Evolutionary conservation across 2,329 filamentous ascomycete genomes (phyloP), one percentile per base, ranked within the genome.

Genomic region (Trichoderma koningiopsis): DNA sequence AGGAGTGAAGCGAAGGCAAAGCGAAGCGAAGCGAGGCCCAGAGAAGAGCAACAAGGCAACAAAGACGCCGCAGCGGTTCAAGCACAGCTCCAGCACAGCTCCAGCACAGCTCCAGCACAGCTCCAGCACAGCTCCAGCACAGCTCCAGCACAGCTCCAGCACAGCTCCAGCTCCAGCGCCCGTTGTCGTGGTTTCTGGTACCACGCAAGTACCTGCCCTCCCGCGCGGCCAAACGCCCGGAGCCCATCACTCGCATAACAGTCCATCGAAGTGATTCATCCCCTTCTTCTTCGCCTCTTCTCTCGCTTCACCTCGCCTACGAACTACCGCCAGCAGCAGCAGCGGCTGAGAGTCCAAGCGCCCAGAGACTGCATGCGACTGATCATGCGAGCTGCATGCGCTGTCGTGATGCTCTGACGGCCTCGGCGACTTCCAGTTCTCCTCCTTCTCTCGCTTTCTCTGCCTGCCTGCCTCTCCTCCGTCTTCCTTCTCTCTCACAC

Each of bases 341-440:
- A 58, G 63, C n/a, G 35, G 37, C 8, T 47, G 63, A 57, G 63
- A 49, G 63, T 66, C 63, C 63, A 66, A 57, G 63, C 63, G 63
- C 63, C 63, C 29, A 35, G 37, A 66, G 40, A 43, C 40, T 43
- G 40, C 40, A 43, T 58, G 35, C 55, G 63, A 66, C 55, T 58
- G 63, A 66, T 66, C 63, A 66, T 66, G 63, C 63, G 29, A 59
- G 63, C 29, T 66, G 55, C 55, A 58, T 66, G 63, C 63, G 55
- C 55, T 29, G 53, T 66, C 55, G 63, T 58, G 63, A 66, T 66
- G 63, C 63, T 55, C 63, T 66, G 52, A 64, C 53, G 63, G 63
- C 22, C 40, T 49, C 29, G 63, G 63, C 63, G 63, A 55, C 11
- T 58, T 31, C 16, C 47, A 37, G 27, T n/a, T 57, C n/a, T 59